Conservation (phyloP, 306 rosid species). For the Acacia acuminata region DNA sequence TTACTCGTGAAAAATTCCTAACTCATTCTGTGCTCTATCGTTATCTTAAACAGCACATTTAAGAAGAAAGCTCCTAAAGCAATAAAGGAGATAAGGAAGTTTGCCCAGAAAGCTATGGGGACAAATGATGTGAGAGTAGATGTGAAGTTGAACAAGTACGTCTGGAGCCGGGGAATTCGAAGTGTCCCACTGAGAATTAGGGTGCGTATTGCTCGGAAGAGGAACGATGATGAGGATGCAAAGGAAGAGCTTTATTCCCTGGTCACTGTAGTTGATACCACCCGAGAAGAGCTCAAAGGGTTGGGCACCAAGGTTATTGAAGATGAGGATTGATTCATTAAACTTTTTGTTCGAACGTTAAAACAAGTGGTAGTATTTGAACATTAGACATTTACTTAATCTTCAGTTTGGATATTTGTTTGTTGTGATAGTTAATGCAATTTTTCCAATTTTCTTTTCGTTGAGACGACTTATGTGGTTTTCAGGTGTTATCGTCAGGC, state of each 20-base stretch:
- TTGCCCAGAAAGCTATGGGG: slow-evolving; percentile 92
- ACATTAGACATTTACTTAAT: slow-evolving; percentile 12
- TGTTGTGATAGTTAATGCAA: not conserved
- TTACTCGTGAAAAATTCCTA: not conserved
- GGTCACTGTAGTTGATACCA: slow-evolving; percentile 84
- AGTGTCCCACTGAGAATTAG: slow-evolving; percentile 94
- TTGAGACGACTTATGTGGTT: slow-evolving; percentile 7
- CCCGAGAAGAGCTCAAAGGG: slow-evolving; percentile 80
- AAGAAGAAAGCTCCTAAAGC: slow-evolving; percentile 98
- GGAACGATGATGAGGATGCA: slow-evolving; percentile 96
- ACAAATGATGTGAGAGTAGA: slow-evolving; percentile 90
- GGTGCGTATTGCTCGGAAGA: slow-evolving; percentile 96
- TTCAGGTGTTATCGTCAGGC: not conserved
- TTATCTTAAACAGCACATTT: slow-evolving; percentile 64
- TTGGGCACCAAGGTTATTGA: slow-evolving; percentile 90
- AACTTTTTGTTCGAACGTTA: slow-evolving; percentile 21
- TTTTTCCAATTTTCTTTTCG: slow-evolving; percentile 2
- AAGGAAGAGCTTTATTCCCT: slow-evolving; percentile 95
- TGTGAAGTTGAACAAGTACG: slow-evolving; percentile 84
- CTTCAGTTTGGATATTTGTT: not conserved
- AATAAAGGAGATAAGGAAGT: slow-evolving; percentile 91
- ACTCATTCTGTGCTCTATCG: not conserved
- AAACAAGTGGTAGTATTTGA: slow-evolving; percentile 22
- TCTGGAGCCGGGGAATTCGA: slow-evolving; percentile 96
- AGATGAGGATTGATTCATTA: slow-evolving; percentile 68